These are phyloP conservation scores for Myriosclerotinia duriaeana DNA, from an alignment of 2,329 filamentous ascomycete species.

Conservation along the genomic window DNA sequence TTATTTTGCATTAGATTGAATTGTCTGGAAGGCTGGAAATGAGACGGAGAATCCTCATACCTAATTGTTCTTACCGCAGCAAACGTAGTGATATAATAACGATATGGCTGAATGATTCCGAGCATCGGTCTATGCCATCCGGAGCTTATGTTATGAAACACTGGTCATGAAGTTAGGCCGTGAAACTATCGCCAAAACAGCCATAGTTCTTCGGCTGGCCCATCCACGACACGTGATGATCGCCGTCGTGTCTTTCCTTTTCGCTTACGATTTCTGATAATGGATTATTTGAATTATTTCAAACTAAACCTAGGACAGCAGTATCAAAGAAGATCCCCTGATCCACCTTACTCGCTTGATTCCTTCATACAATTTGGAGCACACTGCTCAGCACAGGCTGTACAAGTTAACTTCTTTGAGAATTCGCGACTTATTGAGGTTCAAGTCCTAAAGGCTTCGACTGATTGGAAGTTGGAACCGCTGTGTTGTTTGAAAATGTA, in stretches of 20 bases:
- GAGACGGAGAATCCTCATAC: background rate
- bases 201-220: background rate
- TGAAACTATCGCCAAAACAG: background rate
- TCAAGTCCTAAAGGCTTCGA: background rate
- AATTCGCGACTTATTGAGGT: too few relatives aligned
- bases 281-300: background rate
- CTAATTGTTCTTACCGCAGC: background rate
- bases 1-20: background rate
- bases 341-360: too few relatives aligned
- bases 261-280: background rate
- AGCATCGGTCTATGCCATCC: background rate
- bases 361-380: too few relatives aligned
- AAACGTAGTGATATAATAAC: background rate
- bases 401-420: too few relatives aligned
- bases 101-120: background rate
- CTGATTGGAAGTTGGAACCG: background rate
- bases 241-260: background rate
- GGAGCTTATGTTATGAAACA: conserved; percentile 4
- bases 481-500: background rate
- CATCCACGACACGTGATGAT: background rate
- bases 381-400: too few relatives aligned
- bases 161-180: background rate
- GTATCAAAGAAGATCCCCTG: background rate
- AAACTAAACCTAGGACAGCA: background rate
- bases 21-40: background rate